phyloP scores from a whole-genome alignment of 495 filamentous ascomycete genomes.

The Clohesyomyces aquaticus region DNA sequence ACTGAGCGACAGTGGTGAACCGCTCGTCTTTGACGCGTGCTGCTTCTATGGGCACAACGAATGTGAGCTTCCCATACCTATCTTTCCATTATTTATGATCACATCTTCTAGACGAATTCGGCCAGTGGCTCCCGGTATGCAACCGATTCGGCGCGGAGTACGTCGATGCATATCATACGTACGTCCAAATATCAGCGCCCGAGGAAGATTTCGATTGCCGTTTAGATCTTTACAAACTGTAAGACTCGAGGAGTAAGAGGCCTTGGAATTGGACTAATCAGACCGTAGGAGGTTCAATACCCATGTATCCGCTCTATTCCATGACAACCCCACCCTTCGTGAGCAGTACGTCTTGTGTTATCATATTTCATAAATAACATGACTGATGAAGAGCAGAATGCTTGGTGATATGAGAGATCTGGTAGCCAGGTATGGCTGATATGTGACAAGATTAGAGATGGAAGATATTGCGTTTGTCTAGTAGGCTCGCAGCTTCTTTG shows the following conservation, averaged over 20 bases:
- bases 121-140: conserved; percentile 29
- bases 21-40: conserved; percentile 22
- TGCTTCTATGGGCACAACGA: conserved; percentile 32
- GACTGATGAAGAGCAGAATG: too few relatives aligned
- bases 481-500: too few relatives aligned
- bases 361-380: too few relatives aligned
- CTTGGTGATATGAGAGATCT: too few relatives aligned
- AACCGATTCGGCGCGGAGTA: conserved; percentile 37
- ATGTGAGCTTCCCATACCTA: conserved; percentile 7
- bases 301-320: conserved; percentile 1
- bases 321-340: too few relatives aligned
- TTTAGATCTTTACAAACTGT: conserved; percentile 42
- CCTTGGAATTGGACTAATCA: neutral
- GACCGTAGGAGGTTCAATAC: neutral
- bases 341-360: too few relatives aligned
- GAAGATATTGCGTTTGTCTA: too few relatives aligned
- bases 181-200: conserved; percentile 37
- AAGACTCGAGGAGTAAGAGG: neutral
- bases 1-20: conserved; percentile 11
- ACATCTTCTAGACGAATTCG: conserved; percentile 11
- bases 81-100: neutral
- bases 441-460: too few relatives aligned
- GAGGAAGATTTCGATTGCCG: conserved; percentile 41
- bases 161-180: conserved; percentile 34
- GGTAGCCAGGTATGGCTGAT: too few relatives aligned